Base-by-base conservation (phyloP, 768 basidiomycete species). In the Psilocybe cyanescens region DNA sequence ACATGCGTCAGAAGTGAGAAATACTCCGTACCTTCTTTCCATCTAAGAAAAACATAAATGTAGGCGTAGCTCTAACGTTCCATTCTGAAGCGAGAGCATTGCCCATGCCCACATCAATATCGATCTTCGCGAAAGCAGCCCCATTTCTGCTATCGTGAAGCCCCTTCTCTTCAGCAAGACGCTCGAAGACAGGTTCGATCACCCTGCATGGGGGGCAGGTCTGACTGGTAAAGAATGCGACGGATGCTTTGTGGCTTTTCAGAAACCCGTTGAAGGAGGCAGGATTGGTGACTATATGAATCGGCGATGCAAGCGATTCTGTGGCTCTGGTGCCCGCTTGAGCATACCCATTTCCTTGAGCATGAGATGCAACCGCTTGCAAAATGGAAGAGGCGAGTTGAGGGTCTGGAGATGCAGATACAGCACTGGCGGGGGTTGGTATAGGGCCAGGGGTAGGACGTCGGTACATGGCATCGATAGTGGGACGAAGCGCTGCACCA, bases 381-480 rank as follows among this genome's bases (percentile, higher is more conserved):
- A 90, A 74, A 61, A 89, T 72, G 37, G 84, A 79, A 3, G 85
- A 74, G 2, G 83, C 79, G 29, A 83, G 81, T 29, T 81, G 79
- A 29, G 84, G 78, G 61, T 84, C 75, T 4, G 82, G 80, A 8
- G 79, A 64, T 74, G 76, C 68, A 14, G 70, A 58, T 17, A 75
- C 52, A 48, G 76, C n/a, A 51, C 73, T 72, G 55, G 73, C 51
- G 17, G 77, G 67, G 14, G 60, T 57, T n/a, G 73, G 68, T 3
- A 81, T 70, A 35, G 77, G 76, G 7, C 78, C 79, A 8, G 86
- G 76, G 0, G 76, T 65, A 2, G 89, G 86, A 24, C 86, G 81
- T 24, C 84, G 78, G 74, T 86, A 97, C 94, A 97, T 95, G 50
- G 85, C 79, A 70, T 98, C 95, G 54, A 99, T 97, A 46, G 90